Percentiles rank a stretch among this genome's conserved stretches.
Conservation (phyloP, 768 basidiomycete species). For the Hypholoma sublateritium region DNA sequence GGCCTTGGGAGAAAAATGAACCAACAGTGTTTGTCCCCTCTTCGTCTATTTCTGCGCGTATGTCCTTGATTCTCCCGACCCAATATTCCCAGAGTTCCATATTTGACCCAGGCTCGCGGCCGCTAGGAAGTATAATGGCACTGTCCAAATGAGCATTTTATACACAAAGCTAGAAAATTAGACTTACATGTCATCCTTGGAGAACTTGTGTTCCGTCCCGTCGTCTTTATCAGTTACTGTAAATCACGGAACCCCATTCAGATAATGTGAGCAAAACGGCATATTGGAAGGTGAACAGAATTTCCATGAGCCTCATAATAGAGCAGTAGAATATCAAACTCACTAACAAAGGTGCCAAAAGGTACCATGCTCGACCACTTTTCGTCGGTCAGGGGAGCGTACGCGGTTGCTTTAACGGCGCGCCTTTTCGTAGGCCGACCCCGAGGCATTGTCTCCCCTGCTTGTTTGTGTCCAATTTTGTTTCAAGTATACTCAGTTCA, state of each 20-base stretch:
- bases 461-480: too few relatives aligned
- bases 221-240: conserved; percentile 24
- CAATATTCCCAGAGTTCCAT: conserved; percentile 43
- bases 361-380: conserved; percentile 12
- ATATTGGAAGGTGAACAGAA: too few relatives aligned
- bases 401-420: too few relatives aligned
- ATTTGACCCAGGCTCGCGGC: conserved; percentile 18
- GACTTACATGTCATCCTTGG: conserved; percentile 34
- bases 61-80: conserved; percentile 50
- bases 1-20: background rate
- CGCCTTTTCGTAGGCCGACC: too few relatives aligned
- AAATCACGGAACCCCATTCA: too few relatives aligned
- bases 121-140: conserved; percentile 42
- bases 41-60: conserved; percentile 31
- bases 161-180: background rate
- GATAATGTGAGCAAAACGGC: too few relatives aligned
- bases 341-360: conserved; percentile 27
- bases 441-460: too few relatives aligned
- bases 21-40: conserved; percentile 31
- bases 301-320: background rate
- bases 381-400: background rate
- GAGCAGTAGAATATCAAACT: conserved; percentile 2
- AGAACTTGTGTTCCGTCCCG: conserved; percentile 29
- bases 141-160: conserved; percentile 22
- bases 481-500: too few relatives aligned